These are phyloP conservation scores for Aegilops tauschii DNA, from an alignment of 176 grass and related monocot genomes.

Conservation along the genomic window DNA sequence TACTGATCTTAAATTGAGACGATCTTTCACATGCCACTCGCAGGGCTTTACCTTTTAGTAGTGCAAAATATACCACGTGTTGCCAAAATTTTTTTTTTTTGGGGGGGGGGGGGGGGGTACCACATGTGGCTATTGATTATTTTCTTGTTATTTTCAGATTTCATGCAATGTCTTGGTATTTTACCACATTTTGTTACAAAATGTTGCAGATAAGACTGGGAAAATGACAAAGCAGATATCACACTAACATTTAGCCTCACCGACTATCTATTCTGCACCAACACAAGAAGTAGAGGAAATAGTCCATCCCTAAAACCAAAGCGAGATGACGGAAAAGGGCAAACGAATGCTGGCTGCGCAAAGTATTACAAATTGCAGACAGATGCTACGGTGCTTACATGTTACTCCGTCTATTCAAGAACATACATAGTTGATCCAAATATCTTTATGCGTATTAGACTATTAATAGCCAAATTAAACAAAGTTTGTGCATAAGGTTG, in stretches of 20 bases:
- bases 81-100: not conserved
- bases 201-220: not conserved
- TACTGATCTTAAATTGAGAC: constrained; percentile 5
- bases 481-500: not conserved
- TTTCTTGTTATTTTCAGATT: not conserved
- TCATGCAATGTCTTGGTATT: not conserved
- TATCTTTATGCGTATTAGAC: not conserved
- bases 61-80: not conserved
- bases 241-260: not conserved
- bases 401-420: not conserved
- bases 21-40: not conserved
- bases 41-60: not conserved
- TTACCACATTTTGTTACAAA: not conserved
- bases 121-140: not conserved
- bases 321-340: too few species aligned
- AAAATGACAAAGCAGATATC: not conserved
- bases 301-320: not conserved
- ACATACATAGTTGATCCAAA: not conserved
- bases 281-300: not conserved
- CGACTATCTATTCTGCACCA: not conserved
- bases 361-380: not conserved
- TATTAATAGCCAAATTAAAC: not conserved
- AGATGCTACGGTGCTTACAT: not conserved
- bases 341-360: not conserved
- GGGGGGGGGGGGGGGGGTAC: not conserved